phyloP scores from a whole-genome alignment of 2,329 filamentous ascomycete genomes.

The Escovopsis sp. region DNA sequence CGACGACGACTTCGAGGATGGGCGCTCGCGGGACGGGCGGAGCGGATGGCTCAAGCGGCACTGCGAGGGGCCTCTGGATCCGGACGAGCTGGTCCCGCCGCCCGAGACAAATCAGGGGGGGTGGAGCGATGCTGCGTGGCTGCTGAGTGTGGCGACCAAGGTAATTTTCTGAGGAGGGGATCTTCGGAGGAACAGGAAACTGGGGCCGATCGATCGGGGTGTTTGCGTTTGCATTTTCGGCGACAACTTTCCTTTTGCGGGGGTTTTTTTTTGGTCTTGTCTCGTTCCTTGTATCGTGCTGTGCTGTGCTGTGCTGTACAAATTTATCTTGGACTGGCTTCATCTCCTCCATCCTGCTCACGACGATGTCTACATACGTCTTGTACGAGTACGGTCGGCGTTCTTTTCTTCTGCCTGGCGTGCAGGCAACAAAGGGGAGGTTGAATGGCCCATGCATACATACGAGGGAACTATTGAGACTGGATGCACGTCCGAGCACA shows the following conservation, averaged over 20 bases:
- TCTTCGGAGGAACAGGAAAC: background rate
- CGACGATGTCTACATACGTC: no score
- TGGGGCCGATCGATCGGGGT: background rate
- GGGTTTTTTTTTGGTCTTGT: background rate
- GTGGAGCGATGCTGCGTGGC: constrained; percentile 55
- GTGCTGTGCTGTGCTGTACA: background rate
- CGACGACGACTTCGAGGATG: constrained; percentile 11
- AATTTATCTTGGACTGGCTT: no score
- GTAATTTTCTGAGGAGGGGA: constrained; percentile 33
- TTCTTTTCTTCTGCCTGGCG: no score
- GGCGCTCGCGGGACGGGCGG: constrained; percentile 14
- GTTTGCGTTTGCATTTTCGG: background rate
- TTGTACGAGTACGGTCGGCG: no score
- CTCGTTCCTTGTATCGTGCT: background rate
- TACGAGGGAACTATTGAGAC: no score
- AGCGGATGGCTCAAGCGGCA: constrained; percentile 21
- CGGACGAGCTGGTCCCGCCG: constrained; percentile 32
- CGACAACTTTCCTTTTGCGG: background rate
- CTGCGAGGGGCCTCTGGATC: constrained; percentile 26
- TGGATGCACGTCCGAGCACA: no score
- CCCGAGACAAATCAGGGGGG: constrained; percentile 39
- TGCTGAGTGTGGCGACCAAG: constrained; percentile 49
- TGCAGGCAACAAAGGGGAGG: no score
- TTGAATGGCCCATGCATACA: no score
- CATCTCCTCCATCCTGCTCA: no score